These are phyloP conservation scores for Annona cherimola DNA, from an alignment of 164 flowering plant species.

Conservation along the genomic window DNA sequence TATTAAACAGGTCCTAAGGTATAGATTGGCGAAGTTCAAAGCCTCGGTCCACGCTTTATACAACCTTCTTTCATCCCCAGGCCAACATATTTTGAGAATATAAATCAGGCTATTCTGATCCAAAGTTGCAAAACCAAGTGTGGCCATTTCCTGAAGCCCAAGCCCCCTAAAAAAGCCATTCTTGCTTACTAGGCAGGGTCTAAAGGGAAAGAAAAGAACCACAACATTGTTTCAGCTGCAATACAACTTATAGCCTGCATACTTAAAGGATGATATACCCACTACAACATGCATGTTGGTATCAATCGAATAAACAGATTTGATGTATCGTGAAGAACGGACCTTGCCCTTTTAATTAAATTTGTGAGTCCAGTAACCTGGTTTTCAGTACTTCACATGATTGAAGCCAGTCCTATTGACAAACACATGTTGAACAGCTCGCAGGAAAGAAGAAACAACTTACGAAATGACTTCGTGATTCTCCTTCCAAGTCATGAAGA, in stretches of 20 bases:
- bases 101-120: no score
- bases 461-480: neutral
- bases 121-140: no score
- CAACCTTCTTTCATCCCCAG: no score
- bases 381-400: neutral
- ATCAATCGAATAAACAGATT: neutral
- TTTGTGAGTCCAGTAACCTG: neutral
- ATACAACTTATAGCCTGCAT: neutral
- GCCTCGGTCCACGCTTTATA: no score
- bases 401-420: neutral
- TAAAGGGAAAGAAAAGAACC: neutral
- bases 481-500: neutral
- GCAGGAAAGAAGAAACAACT: neutral
- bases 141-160: no score
- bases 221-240: neutral
- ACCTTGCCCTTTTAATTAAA: neutral
- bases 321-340: neutral
- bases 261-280: neutral
- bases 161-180: neutral
- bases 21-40: no score
- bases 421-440: neutral
- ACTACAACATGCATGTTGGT: neutral
- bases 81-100: no score
- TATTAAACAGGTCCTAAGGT: no score
- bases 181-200: neutral